Base-by-base conservation (phyloP, 2,329 filamentous ascomycete genomes). In the Venturia carpophila region DNA sequence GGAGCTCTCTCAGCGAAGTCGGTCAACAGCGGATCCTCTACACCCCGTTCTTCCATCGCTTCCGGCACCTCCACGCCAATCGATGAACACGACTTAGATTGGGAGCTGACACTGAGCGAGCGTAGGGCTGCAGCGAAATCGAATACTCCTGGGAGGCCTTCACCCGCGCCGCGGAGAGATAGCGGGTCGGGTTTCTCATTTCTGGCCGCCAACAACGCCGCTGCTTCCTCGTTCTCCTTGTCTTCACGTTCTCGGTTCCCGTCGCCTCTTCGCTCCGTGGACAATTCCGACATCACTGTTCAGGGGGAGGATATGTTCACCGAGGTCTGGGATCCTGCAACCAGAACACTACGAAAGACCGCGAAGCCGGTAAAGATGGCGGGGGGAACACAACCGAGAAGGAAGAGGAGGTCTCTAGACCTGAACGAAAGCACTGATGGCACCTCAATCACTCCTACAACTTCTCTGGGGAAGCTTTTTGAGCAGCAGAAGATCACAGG, bases 401-500 rank as follows among this genome's bases (percentile, higher is more conserved):
- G 52, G 21, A 55, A 24, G 49, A 58, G 52, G 52, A 37, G 30
- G 52, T 58, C 52, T 68, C 47, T 68, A 69, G 66, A 70, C 67
- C 64, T 66, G 65, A 66, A 72, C 69, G 60, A n/a, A 13, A 24
- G 45, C n/a, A 76, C 80, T 15, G 84, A 89, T 71, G 82, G 83
- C 11, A 81, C 79, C 1, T 78, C 84, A 6, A 86, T 89, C 62
- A 78, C 83, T 30, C 81, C 87, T 0, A 87, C 87, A 0, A 84
- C 79, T 3, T 83, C 85, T 5, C 78, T 91, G 24, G 87, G 91
- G 64, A 83, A 83, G 47, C 80, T 90, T 76, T 91, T 91, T 69
- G 88, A 92, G 74, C 78, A 80, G 68, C 80, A 77, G 70, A 52
- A 67, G 66, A 66, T 56, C 63, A 68, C 55, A 63, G 66, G 34